Evolutionary conservation across 2,329 filamentous ascomycete genomes (phyloP), one percentile per base, ranked within the genome.

Genomic region (Cytospora chrysosperma): DNA sequence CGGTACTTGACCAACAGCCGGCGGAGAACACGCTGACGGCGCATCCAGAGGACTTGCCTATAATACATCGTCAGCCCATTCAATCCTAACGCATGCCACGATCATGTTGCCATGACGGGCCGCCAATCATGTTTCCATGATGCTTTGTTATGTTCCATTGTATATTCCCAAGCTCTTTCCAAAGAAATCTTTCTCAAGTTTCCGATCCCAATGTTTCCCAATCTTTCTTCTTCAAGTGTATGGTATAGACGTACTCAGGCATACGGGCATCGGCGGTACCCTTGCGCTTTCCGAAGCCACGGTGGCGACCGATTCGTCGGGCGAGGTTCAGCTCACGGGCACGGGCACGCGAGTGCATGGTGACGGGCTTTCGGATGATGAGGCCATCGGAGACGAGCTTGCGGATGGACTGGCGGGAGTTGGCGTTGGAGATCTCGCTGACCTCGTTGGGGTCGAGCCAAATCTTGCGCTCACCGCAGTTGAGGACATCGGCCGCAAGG

Each of bases 231-330:
- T 24, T 30, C 27, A 26, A 3, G 21, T 37, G 32, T 54, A 32
- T 19, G 51, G 30, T 54, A 32, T n/a, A 67, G 70, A 78, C 90
- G 79, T 91, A 95, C 91, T 89, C 90, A 78, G 94, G 94, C 95
- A 99, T 99, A 89, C 95, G 92, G 79, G 95, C 94, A 80, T 99
- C 94, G 80, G 92, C 92, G 77, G 96, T 98, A 97, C 95, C 96
- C 94, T 99, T 99, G 84, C 95, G 92, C 93, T 99, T 99, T 92
- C 95, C 95, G 86, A 97, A 97, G 80, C 95, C 95, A 83, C 95
- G 91, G 88, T 99, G 95, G 83, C 95, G 88, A 79, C 95, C 95
- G 78, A 96, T 93, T 78, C 93, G 88, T 84, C 95, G 90, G 79
- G 95, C 91, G 71, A 92, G 91, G 81, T 91, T 96, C 81, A 99